A percentile compares a stretch with the other conserved stretches of the same genome.
Conservation (phyloP, 345 rosid genomes). For the Isatis tinctoria region DNA sequence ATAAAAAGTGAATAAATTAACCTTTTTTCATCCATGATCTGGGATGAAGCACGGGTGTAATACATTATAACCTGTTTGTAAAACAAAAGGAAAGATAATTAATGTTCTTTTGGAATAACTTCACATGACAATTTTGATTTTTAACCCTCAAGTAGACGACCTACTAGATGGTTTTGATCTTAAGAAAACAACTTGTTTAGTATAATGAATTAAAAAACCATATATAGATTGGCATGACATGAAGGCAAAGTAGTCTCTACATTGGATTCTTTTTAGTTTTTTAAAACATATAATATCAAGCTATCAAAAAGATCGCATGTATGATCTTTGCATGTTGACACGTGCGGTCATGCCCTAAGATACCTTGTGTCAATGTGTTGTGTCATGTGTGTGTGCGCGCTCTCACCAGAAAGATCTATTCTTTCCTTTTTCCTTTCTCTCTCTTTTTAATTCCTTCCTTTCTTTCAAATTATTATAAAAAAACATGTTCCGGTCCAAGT, state of each 20-base stretch:
- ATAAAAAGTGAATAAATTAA: background rate
- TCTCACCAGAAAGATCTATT: slow-evolving; percentile 28
- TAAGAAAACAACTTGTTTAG: background rate
- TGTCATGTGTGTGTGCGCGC: background rate
- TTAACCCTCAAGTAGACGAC: background rate
- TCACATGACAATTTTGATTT: background rate
- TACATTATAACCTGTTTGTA: background rate
- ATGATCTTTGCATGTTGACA: slow-evolving; percentile 34
- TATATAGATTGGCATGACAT: slow-evolving; percentile 13
- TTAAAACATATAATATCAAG: background rate
- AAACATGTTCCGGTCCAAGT: slow-evolving; percentile 4
- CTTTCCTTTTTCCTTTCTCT: slow-evolving; percentile 12
- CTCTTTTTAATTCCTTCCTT: background rate
- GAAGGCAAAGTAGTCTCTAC: slow-evolving; percentile 24
- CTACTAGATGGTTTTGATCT: background rate
- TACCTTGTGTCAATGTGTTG: slow-evolving; percentile 32
- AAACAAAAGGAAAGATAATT: background rate
- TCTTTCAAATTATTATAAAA: background rate
- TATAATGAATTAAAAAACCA: background rate
- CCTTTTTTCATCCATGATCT: background rate
- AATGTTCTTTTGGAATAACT: background rate
- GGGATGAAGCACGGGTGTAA: background rate
- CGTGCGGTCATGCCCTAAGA: slow-evolving; percentile 32
- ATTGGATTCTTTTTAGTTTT: slow-evolving; percentile 22
- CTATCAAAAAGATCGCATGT: background rate